A percentile compares a stretch with the other conserved stretches of the same genome.
phyloP scores from a whole-genome alignment of 306 rosid species.

The Medicago lupulina region DNA sequence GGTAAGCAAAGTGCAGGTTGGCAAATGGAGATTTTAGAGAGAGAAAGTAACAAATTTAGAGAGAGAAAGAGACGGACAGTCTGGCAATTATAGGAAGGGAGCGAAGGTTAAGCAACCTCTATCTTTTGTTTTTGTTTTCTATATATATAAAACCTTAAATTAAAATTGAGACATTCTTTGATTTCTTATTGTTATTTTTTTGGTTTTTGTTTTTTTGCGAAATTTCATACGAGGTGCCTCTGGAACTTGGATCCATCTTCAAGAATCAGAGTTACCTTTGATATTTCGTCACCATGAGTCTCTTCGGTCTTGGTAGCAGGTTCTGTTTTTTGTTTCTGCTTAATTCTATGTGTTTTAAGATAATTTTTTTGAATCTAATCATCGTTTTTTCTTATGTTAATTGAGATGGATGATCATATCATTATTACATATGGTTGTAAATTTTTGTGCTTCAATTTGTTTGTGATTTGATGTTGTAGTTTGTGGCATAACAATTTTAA shows the following conservation, averaged over 20 bases:
- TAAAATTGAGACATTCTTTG: slow-evolving; percentile 12
- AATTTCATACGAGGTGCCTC: slow-evolving; percentile 40
- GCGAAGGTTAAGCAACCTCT: slow-evolving; percentile 38
- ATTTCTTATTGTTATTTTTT: not conserved
- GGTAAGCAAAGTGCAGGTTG: slow-evolving; percentile 34
- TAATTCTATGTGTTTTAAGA: not conserved
- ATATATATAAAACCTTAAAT: slow-evolving; percentile 1
- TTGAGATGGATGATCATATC: slow-evolving; percentile 7
- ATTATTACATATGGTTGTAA: slow-evolving; percentile 5
- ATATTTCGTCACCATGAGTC: slow-evolving; percentile 70
- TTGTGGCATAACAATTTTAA: slow-evolving; percentile 25
- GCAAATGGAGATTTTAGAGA: slow-evolving; percentile 49
- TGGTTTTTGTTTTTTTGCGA: slow-evolving; percentile 36
- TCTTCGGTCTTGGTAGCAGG: slow-evolving; percentile 98
- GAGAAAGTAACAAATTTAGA: not conserved
- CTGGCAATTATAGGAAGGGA: slow-evolving; percentile 47
- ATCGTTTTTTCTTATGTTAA: not conserved
- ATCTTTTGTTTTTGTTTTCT: not conserved
- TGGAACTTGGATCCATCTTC: slow-evolving; percentile 51
- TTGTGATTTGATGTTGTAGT: slow-evolving; percentile 27
- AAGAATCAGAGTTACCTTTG: slow-evolving; percentile 44
- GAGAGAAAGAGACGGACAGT: slow-evolving; percentile 55
- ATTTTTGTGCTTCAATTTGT: slow-evolving; percentile 18
- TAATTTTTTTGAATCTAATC: not conserved
- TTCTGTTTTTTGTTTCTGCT: not conserved